These are phyloP conservation scores for Microbotryomycetes sp. DNA, from an alignment of 1,284 basidiomycete species.

Conservation along the genomic window DNA sequence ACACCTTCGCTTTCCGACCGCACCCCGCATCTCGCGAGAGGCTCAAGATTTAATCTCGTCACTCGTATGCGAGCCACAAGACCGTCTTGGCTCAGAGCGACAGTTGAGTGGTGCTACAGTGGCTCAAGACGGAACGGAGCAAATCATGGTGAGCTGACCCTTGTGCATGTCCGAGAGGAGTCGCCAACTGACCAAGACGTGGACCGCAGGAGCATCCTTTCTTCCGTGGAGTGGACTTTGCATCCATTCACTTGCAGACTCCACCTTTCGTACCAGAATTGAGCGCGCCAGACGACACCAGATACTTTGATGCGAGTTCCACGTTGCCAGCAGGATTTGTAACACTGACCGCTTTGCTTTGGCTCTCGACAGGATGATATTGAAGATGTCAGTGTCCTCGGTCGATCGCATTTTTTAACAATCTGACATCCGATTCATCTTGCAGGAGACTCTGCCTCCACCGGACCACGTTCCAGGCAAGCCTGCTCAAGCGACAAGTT, in stretches of 20 bases:
- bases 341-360: constrained; percentile 34
- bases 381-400: constrained; percentile 57
- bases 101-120: constrained; percentile 39
- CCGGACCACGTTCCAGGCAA: constrained; percentile 64
- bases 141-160: constrained; percentile 59
- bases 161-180: constrained; percentile 18
- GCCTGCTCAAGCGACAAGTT: constrained; percentile 53
- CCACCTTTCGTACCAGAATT: constrained; percentile 86
- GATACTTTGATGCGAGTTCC: constrained; percentile 67
- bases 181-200: neutral
- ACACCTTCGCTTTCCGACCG: constrained; percentile 75
- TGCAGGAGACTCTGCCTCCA: constrained; percentile 68
- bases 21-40: constrained; percentile 73
- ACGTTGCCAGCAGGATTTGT: neutral
- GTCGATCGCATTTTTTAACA: constrained; percentile 10
- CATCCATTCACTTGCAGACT: constrained; percentile 64
- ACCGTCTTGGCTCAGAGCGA: constrained; percentile 71
- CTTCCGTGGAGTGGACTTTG: constrained; percentile 80
- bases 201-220: constrained; percentile 63
- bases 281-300: constrained; percentile 67
- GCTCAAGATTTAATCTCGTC: constrained; percentile 78
- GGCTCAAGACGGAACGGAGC: constrained; percentile 64
- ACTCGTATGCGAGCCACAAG: constrained; percentile 87
- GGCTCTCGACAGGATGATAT: constrained; percentile 62
- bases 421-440: too few relatives aligned